phyloP scores from a whole-genome alignment of 2,329 filamentous ascomycete species.

The Trichophaea hybrida region DNA sequence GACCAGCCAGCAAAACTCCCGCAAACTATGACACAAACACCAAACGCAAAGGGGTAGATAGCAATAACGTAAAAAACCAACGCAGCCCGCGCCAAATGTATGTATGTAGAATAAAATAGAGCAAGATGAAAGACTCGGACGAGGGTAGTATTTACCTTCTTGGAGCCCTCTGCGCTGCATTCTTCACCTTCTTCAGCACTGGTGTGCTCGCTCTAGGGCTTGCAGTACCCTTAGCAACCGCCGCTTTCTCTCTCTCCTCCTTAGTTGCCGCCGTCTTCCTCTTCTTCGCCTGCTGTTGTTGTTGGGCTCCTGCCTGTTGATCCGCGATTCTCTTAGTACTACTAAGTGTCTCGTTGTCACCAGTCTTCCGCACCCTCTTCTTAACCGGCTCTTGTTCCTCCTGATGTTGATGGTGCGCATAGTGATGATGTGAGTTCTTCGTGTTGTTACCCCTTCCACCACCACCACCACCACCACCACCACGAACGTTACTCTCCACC shows the following conservation, averaged over 20 bases:
- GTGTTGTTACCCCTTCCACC: not conserved
- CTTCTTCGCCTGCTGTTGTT: slow-evolving; percentile 26
- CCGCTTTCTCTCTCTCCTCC: slow-evolving; percentile 11
- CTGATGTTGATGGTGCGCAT: slow-evolving; percentile 26
- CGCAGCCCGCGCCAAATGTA: not conserved
- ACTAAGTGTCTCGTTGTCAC: slow-evolving; percentile 49
- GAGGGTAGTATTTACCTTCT: slow-evolving; percentile 1
- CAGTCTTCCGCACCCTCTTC: slow-evolving; percentile 39
- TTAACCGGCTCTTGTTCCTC: not conserved
- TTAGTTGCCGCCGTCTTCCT: slow-evolving; percentile 18
- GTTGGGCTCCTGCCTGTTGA: slow-evolving; percentile 54
- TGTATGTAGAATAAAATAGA: slow-evolving; percentile 5
- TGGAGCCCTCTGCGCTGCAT: slow-evolving; percentile 7
- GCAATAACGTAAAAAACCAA: slow-evolving; percentile 7
- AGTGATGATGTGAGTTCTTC: slow-evolving; percentile 28
- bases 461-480: not conserved
- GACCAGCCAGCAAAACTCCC: not conserved
- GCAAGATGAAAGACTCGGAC: not conserved
- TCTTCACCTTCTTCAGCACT: slow-evolving; percentile 12
- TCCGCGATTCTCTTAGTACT: slow-evolving; percentile 52
- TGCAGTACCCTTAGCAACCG: slow-evolving; percentile 10
- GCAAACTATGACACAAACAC: not conserved
- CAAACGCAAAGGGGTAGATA: not conserved
- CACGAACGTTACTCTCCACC: slow-evolving; percentile 31
- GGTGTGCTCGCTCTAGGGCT: slow-evolving; percentile 23